phyloP scores from a whole-genome alignment of 2,329 filamentous ascomycete species.

The Fusarium anguioides region DNA sequence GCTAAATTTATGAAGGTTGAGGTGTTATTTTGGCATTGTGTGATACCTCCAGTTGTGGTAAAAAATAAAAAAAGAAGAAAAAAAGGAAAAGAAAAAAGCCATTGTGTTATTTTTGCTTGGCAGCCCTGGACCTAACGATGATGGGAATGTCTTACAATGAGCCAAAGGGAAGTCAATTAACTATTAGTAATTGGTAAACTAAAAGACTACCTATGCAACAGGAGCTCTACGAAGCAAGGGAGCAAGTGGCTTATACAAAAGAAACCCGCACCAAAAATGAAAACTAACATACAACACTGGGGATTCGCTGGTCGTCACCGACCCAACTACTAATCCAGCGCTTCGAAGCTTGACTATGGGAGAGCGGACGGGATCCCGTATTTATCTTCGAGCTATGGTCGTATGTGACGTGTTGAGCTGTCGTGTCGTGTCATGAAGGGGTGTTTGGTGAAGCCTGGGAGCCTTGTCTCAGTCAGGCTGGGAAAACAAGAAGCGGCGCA shows the following conservation, averaged over 20 bases:
- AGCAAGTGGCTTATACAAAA: not conserved
- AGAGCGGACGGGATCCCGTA: constrained; percentile 31
- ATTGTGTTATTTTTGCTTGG: too few species aligned
- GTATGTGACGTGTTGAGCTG: not conserved
- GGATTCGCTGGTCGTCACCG: constrained; percentile 33
- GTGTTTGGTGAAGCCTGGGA: not conserved
- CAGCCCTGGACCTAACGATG: too few species aligned
- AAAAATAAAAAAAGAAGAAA: too few species aligned
- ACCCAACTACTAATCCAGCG: constrained; percentile 34
- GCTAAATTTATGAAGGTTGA: too few species aligned
- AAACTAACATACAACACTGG: constrained; percentile 26
- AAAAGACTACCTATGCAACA: too few species aligned
- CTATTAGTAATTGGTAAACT: not conserved
- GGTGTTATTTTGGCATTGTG: too few species aligned
- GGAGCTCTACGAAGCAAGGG: not conserved
- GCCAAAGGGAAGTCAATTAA: too few species aligned
- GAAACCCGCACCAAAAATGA: not conserved
- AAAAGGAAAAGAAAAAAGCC: too few species aligned
- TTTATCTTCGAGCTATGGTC: constrained; percentile 31
- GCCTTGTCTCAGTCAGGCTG: constrained; percentile 16
- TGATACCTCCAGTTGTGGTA: too few species aligned
- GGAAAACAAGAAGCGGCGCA: not conserved
- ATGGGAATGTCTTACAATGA: too few species aligned
- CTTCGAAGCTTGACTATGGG: constrained; percentile 33
- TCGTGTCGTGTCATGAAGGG: not conserved